Evolutionary conservation across 495 filamentous ascomycete species (phyloP).

Genomic region (Glonium stellatum): DNA sequence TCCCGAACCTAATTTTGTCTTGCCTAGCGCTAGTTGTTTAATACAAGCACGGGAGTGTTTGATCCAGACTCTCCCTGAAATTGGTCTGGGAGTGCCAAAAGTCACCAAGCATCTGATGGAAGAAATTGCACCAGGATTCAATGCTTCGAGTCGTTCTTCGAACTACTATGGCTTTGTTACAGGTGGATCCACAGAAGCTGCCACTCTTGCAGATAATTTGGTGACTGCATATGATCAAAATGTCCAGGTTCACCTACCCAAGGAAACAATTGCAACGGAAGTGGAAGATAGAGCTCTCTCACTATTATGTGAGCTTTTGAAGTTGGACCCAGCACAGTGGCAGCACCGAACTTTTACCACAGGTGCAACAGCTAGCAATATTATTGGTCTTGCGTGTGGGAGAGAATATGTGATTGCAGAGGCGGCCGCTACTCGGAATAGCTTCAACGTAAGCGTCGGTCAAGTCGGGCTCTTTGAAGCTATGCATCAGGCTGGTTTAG

Average conservation of each 20-base stretch:
- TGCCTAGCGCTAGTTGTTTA: slow-evolving; percentile 21
- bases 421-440: slow-evolving; percentile 34
- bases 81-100: slow-evolving; percentile 42
- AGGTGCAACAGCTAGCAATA: slow-evolving; percentile 79
- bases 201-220: slow-evolving; percentile 73
- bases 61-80: slow-evolving; percentile 33
- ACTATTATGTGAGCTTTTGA: slow-evolving; percentile 62
- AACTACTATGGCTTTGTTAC: slow-evolving; percentile 87
- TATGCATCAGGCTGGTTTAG: slow-evolving; percentile 54
- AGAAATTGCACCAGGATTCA: slow-evolving; percentile 61
- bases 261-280: slow-evolving; percentile 63
- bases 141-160: slow-evolving; percentile 51
- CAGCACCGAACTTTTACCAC: slow-evolving; percentile 73
- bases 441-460: slow-evolving; percentile 46
- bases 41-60: slow-evolving; percentile 23
- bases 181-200: slow-evolving; percentile 73
- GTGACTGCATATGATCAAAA: slow-evolving; percentile 76
- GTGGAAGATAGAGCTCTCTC: slow-evolving; percentile 65
- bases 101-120: slow-evolving; percentile 47
- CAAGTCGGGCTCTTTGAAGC: slow-evolving; percentile 63
- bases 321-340: slow-evolving; percentile 48
- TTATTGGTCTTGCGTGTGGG: slow-evolving; percentile 71
- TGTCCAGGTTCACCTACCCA: slow-evolving; percentile 73
- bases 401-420: slow-evolving; percentile 57
- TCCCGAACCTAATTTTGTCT: slow-evolving; percentile 10